These are phyloP conservation scores for Alnus rubra DNA, from an alignment of 306 rosid genomes.

Conservation along the genomic window DNA sequence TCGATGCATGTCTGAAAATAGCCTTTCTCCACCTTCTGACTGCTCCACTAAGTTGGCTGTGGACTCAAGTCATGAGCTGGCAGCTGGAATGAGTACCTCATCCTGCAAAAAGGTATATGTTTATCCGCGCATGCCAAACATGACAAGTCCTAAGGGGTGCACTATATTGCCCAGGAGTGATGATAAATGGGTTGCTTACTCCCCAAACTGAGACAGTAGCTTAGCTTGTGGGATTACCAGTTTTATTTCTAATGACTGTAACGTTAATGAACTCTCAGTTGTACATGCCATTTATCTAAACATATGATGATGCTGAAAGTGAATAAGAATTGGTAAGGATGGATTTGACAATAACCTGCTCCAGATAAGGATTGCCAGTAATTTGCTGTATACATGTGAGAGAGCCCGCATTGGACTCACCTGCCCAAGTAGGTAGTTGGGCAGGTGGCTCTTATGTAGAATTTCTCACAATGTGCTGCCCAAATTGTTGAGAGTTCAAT, in stretches of 20 bases:
- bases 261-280: background rate
- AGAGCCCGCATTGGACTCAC: no score
- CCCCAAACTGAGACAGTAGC: background rate
- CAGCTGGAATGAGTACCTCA: constrained; percentile 23
- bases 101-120: constrained; percentile 24
- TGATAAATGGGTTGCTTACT: constrained; percentile 57
- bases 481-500: no score
- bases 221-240: background rate
- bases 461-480: no score
- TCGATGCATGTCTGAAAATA: background rate
- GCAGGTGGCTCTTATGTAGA: no score
- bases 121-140: constrained; percentile 37
- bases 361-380: no score
- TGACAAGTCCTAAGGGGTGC: constrained; percentile 31
- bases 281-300: background rate
- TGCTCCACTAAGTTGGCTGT: constrained; percentile 8
- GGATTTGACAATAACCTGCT: no score
- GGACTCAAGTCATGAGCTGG: constrained; percentile 16
- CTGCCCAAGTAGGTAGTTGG: no score
- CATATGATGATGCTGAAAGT: background rate
- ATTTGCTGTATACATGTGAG: no score
- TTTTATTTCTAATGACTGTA: background rate
- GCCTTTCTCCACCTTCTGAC: constrained; percentile 23
- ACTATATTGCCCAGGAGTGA: constrained; percentile 43
- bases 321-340: no score